Evolutionary conservation across 768 basidiomycete genomes (phyloP), one percentile per base, ranked within the genome.

Genomic region (Boletus vinaceobasis): DNA sequence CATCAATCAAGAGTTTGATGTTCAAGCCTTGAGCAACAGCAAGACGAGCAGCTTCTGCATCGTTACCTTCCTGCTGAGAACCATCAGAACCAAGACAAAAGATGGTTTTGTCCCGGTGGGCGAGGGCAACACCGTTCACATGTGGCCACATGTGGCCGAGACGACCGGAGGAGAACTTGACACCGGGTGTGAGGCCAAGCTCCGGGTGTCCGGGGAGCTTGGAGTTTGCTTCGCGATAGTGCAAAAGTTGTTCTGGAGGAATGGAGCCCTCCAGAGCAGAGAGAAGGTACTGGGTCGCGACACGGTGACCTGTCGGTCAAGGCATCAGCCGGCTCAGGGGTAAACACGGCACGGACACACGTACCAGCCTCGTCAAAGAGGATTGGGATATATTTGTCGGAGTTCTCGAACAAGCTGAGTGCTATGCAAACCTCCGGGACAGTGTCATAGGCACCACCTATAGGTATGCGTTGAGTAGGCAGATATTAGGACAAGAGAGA

Each of bases 91-190:
- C 92, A 21, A 94, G 79, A 66, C 86, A 85, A 73, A 93, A 93
- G 11, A 92, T 76, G 44, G 80, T 81, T 73, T 90, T 89, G 63
- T 83, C 83, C 32, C 79, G 78, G 73, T 93, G 83, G 33, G 90
- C 90, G 47, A 94, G 70, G 7, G 92, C 85, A 45, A 94, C 78
- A 63, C 92, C 91, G 66, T 93, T 93, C 50, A 93, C 87, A 58
- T 89, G 71, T 0, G 91, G 86, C 91, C 91, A 94, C 80, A 93
- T 84, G 71, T 94, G 92, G 2, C 92, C 92, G 19, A 94, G 81
- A 66, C 92, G 87, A n/a, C 92, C 92, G 1, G 91, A 93, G 3
- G 91, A 93, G 74, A 94, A 94, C 72, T 92, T 91, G 73, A 94
- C 83, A 29, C 92, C 92, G n/a, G 92, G 92, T 0, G 92, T 93